Percentiles rank a stretch among this genome's conserved stretches.
These are phyloP conservation scores for Firmiana major DNA, from an alignment of 345 rosid genomes.

Conservation along the genomic window DNA sequence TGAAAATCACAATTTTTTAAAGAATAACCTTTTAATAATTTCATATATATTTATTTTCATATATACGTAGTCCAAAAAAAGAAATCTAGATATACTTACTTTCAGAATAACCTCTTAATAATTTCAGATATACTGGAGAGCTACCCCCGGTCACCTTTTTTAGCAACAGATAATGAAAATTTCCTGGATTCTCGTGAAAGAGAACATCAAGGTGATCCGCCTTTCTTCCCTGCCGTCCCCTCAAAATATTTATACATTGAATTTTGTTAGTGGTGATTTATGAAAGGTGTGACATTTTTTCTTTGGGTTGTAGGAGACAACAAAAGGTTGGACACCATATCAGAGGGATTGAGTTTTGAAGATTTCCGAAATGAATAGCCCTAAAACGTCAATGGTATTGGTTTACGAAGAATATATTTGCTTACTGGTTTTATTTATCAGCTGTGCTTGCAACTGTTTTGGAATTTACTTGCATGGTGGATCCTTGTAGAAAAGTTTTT, in stretches of 20 bases:
- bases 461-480: background rate
- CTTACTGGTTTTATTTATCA: background rate
- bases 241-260: background rate
- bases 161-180: constrained; percentile 44
- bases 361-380: constrained; percentile 65
- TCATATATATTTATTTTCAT: background rate
- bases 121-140: constrained; percentile 77
- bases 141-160: constrained; percentile 81
- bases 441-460: background rate
- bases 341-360: constrained; percentile 86
- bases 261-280: background rate
- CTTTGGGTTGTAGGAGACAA: constrained; percentile 52
- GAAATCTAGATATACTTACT: background rate
- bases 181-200: constrained; percentile 61
- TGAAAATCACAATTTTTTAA: background rate
- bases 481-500: background rate
- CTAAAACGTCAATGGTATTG: constrained; percentile 15
- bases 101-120: constrained; percentile 1
- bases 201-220: constrained; percentile 56
- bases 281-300: constrained; percentile 9
- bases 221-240: background rate
- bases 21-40: background rate
- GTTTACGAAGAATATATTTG: background rate
- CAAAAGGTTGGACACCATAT: constrained; percentile 77
- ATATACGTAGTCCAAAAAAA: background rate